These are phyloP conservation scores for Monosporozyma servazzii DNA, from an alignment of 805 yeast genomes.

Conservation along the genomic window DNA sequence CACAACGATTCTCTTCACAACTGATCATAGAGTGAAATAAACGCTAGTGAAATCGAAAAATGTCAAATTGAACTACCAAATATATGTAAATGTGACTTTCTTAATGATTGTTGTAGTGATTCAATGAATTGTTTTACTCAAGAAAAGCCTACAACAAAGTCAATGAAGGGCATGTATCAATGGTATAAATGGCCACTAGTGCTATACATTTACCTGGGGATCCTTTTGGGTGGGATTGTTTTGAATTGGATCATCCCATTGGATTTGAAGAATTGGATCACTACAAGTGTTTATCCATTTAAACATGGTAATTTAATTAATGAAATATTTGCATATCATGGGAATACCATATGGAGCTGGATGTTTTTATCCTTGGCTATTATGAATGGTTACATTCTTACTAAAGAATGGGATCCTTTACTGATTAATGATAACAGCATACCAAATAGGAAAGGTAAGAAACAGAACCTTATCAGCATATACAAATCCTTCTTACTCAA, in stretches of 20 bases:
- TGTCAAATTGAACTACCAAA: too few species aligned
- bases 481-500: slow-evolving; percentile 21
- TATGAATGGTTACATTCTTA: slow-evolving; percentile 12
- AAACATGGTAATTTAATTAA: slow-evolving; percentile 25
- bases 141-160: neutral
- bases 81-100: neutral
- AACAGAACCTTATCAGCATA: neutral
- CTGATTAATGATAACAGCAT: slow-evolving; percentile 7
- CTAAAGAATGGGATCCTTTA: slow-evolving; percentile 7
- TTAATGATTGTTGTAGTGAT: too few species aligned
- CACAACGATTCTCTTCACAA: too few species aligned
- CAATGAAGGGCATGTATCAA: neutral
- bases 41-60: too few species aligned
- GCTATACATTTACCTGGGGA: slow-evolving; percentile 1
- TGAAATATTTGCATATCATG: slow-evolving; percentile 31
- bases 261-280: slow-evolving; percentile 12
- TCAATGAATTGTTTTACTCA: neutral
- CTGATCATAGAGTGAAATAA: neutral
- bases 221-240: slow-evolving; percentile 12
- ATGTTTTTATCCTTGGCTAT: slow-evolving; percentile 19
- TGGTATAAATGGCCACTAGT: slow-evolving; percentile 1
- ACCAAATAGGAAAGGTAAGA: neutral
- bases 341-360: slow-evolving; percentile 24
- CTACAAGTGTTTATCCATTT: slow-evolving; percentile 13
- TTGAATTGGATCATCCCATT: slow-evolving; percentile 12